Evolutionary conservation across 2,329 filamentous ascomycete species (phyloP).

Genomic region (Colletotrichum sp.): DNA sequence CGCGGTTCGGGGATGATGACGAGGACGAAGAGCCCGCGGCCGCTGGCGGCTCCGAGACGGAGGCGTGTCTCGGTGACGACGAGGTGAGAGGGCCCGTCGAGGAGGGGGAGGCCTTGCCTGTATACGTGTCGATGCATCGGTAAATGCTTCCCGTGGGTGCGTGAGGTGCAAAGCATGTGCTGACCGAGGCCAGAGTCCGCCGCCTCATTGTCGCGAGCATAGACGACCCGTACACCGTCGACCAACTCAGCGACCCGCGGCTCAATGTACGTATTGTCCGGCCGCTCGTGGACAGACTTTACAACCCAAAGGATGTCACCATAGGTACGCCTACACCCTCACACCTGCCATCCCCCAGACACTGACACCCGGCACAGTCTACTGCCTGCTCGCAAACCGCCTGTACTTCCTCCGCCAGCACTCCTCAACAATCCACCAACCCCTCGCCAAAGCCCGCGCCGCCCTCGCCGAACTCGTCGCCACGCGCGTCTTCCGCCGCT

Average conservation of each 20-base stretch:
- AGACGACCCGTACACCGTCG: constrained; percentile 53
- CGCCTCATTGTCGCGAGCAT: constrained; percentile 19
- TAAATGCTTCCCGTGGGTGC: background rate
- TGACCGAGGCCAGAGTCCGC: constrained; percentile 4
- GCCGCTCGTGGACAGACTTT: constrained; percentile 72
- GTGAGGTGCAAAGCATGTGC: background rate
- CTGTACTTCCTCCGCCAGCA: constrained; percentile 74
- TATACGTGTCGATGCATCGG: constrained; percentile 20
- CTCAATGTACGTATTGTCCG: constrained; percentile 72
- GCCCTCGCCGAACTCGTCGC: constrained; percentile 73
- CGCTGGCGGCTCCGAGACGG: constrained; percentile 13
- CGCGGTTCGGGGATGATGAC: background rate
- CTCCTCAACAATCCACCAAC: constrained; percentile 69
- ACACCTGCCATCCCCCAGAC: background rate
- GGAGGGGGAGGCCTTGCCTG: background rate
- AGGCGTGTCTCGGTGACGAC: constrained; percentile 12
- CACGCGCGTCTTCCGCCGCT: constrained; percentile 68
- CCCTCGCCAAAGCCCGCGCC: constrained; percentile 71
- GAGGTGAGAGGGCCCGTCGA: background rate
- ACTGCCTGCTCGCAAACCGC: constrained; percentile 74
- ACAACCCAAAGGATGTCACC: constrained; percentile 68
- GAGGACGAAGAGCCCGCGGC: background rate
- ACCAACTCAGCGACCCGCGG: constrained; percentile 70
- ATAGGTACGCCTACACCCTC: constrained; percentile 48
- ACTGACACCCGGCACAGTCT: constrained; percentile 50